These are phyloP conservation scores for Trametes coccinea DNA, from an alignment of 768 basidiomycete genomes.

Conservation along the genomic window DNA sequence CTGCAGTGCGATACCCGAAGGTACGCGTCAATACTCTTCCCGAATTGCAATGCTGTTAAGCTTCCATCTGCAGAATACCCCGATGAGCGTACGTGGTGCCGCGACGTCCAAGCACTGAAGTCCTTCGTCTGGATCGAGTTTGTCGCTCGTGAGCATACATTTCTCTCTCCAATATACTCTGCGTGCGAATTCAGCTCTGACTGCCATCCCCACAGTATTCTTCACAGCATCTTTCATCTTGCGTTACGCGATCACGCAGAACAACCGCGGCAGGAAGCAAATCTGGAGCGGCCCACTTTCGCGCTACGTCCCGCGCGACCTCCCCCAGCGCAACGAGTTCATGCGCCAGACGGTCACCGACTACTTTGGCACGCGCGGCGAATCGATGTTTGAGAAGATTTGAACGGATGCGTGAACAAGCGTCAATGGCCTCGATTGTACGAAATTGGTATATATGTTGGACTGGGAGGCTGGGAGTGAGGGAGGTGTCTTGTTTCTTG, in stretches of 20 bases:
- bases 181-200: neutral
- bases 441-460: too few relatives aligned
- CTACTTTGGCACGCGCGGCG: slow-evolving; percentile 20
- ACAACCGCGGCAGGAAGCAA: slow-evolving; percentile 48
- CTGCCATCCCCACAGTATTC: slow-evolving; percentile 38
- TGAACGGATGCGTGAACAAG: neutral
- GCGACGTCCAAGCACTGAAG: slow-evolving; percentile 54
- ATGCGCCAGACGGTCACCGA: slow-evolving; percentile 19
- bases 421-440: too few relatives aligned
- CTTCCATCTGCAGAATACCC: slow-evolving; percentile 35
- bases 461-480: neutral
- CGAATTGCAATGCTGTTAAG: neutral
- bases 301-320: slow-evolving; percentile 42
- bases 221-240: slow-evolving; percentile 42
- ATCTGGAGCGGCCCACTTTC: slow-evolving; percentile 53
- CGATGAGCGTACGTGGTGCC: slow-evolving; percentile 54
- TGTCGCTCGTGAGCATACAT: slow-evolving; percentile 45
- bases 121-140: slow-evolving; percentile 62
- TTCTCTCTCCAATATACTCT: neutral
- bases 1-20: slow-evolving; percentile 49
- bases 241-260: slow-evolving; percentile 47
- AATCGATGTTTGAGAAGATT: slow-evolving; percentile 20
- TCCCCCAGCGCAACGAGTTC: slow-evolving; percentile 12
- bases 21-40: slow-evolving; percentile 32
- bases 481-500: neutral